Evolutionary conservation across 192 early-diverging fungal genomes (phyloP).

Genomic region (Coemansia sp.): DNA sequence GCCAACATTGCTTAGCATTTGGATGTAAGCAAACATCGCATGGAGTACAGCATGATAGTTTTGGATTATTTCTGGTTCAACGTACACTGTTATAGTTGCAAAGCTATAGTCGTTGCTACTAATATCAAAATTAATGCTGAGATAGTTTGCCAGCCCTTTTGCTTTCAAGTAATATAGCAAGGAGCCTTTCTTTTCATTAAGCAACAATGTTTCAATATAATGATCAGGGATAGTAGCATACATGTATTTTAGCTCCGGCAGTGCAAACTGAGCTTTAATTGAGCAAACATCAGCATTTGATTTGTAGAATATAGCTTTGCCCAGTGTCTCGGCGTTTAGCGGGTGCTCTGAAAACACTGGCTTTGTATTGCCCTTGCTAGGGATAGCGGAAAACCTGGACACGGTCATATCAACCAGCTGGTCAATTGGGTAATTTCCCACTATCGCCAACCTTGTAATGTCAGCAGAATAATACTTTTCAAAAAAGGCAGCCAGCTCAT

Average conservation of each 20-base stretch:
- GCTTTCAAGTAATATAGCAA: background rate
- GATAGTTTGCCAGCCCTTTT: background rate
- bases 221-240: background rate
- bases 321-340: constrained; percentile 62
- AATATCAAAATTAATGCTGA: background rate
- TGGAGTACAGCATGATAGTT: background rate
- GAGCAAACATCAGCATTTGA: constrained; percentile 63
- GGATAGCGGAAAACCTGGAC: constrained; percentile 71
- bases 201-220: background rate
- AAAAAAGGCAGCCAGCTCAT: constrained; percentile 79
- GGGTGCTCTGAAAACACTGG: constrained; percentile 63
- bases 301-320: constrained; percentile 56
- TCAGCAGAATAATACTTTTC: constrained; percentile 86
- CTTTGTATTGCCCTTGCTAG: constrained; percentile 64
- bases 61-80: background rate
- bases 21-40: background rate
- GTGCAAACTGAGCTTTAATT: constrained; percentile 74
- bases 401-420: constrained; percentile 73
- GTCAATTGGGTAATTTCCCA: constrained; percentile 79
- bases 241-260: constrained; percentile 65
- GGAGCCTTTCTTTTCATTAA: background rate
- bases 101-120: background rate
- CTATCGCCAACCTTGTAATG: constrained; percentile 85
- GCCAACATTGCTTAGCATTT: background rate
- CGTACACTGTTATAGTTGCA: background rate